Percentiles rank a stretch among this genome's conserved stretches.
phyloP scores from a whole-genome alignment of 2,329 filamentous ascomycete genomes.

The Calonectria leucothoes region DNA sequence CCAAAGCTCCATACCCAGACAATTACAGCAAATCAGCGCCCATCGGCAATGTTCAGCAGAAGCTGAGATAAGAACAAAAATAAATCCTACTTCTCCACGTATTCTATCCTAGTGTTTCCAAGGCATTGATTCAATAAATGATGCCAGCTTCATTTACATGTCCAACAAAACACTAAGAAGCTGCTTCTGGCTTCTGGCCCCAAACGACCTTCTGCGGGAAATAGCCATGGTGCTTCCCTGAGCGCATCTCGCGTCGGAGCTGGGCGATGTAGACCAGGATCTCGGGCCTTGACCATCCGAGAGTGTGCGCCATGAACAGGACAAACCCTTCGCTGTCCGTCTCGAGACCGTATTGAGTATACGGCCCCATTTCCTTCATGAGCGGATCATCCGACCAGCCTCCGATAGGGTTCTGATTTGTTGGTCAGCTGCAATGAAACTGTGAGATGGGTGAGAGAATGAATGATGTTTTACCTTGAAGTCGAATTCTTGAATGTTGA shows the following conservation, averaged over 20 bases:
- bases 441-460: too few relatives aligned
- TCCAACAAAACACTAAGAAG: background rate
- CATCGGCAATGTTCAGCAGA: too few relatives aligned
- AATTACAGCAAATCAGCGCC: background rate
- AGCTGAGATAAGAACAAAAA: background rate
- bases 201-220: constrained; percentile 45
- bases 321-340: constrained; percentile 51
- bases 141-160: background rate
- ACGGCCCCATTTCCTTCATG: constrained; percentile 39
- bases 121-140: too few relatives aligned
- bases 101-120: background rate
- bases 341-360: constrained; percentile 46
- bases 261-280: constrained; percentile 48
- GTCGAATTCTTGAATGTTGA: constrained; percentile 38
- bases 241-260: constrained; percentile 45
- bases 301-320: constrained; percentile 48
- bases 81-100: background rate
- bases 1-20: background rate
- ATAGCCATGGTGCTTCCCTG: constrained; percentile 44
- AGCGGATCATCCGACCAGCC: constrained; percentile 26
- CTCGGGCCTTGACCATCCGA: constrained; percentile 50
- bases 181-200: constrained; percentile 47
- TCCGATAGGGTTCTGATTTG: constrained; percentile 33
- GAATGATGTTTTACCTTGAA: constrained; percentile 26
- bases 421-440: background rate